Percentiles rank a stretch among this genome's conserved stretches.
These are phyloP conservation scores for Morella rubra DNA, from an alignment of 306 rosid genomes.

Conservation along the genomic window DNA sequence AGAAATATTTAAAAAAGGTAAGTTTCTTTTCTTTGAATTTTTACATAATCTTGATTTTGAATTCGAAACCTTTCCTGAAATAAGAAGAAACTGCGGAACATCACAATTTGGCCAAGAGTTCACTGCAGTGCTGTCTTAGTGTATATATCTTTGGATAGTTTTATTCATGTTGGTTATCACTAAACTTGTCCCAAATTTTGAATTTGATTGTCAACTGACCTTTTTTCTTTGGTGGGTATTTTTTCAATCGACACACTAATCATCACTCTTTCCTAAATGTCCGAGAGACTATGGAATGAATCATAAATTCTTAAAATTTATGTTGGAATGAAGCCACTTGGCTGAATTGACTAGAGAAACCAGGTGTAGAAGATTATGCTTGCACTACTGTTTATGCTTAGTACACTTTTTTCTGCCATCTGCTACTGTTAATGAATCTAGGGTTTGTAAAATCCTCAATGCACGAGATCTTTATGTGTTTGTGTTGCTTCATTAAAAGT, in stretches of 20 bases:
- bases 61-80: constrained; percentile 4
- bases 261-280: neutral
- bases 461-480: neutral
- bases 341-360: neutral
- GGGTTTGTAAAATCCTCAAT: neutral
- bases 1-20: constrained; percentile 89
- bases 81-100: neutral
- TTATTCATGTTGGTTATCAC: neutral
- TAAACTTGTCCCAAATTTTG: neutral
- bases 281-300: neutral
- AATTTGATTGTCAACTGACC: neutral
- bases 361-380: neutral
- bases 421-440: neutral
- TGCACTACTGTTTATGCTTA: neutral
- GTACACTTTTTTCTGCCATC: neutral
- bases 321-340: neutral
- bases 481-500: neutral
- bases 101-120: neutral
- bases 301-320: neutral
- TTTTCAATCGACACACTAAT: neutral
- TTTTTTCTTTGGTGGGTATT: neutral
- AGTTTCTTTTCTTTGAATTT: constrained; percentile 10
- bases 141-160: neutral
- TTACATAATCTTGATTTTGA: neutral
- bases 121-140: neutral